These are phyloP conservation scores for Peronospora destructor DNA, from an alignment of 352 stramenopile species.

Conservation along the genomic window DNA sequence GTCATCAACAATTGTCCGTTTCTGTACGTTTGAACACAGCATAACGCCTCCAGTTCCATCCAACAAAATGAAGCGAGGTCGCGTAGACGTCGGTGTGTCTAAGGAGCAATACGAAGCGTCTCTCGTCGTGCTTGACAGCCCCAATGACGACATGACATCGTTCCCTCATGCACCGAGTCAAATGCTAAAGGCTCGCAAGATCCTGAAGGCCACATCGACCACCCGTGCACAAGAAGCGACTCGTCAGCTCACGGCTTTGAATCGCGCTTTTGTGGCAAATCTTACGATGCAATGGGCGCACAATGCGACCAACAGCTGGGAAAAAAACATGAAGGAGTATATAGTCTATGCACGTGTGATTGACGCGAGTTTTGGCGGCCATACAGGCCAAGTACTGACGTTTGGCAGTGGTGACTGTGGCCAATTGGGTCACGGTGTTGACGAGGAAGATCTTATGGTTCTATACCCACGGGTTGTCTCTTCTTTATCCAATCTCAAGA, in stretches of 20 bases:
- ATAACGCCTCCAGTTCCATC: not conserved
- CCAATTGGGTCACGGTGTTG: constrained; percentile 87
- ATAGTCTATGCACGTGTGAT: constrained; percentile 60
- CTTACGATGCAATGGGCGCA: constrained; percentile 57
- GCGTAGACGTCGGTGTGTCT: constrained; percentile 58
- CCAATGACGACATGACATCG: constrained; percentile 1
- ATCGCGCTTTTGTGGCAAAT: constrained; percentile 56
- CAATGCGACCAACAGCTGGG: constrained; percentile 61
- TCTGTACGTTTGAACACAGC: not conserved
- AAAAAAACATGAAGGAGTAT: constrained; percentile 78
- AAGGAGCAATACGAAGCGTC: constrained; percentile 67
- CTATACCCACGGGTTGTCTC: constrained; percentile 54
- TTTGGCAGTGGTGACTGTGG: constrained; percentile 91
- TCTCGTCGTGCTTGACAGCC: constrained; percentile 4
- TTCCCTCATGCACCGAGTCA: constrained; percentile 39
- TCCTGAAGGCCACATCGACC: constrained; percentile 24
- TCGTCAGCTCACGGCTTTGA: constrained; percentile 57
- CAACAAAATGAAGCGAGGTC: constrained; percentile 54
- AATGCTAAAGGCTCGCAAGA: constrained; percentile 46
- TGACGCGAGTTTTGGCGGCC: constrained; percentile 44
- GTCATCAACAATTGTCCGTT: too few relatives aligned
- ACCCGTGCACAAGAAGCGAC: constrained; percentile 34
- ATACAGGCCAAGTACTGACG: constrained; percentile 48
- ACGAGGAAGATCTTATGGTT: constrained; percentile 73
- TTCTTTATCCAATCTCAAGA: constrained; percentile 33